Base-by-base conservation (phyloP, 73 alveolate species). In the Paramecium tetraurelia region DNA sequence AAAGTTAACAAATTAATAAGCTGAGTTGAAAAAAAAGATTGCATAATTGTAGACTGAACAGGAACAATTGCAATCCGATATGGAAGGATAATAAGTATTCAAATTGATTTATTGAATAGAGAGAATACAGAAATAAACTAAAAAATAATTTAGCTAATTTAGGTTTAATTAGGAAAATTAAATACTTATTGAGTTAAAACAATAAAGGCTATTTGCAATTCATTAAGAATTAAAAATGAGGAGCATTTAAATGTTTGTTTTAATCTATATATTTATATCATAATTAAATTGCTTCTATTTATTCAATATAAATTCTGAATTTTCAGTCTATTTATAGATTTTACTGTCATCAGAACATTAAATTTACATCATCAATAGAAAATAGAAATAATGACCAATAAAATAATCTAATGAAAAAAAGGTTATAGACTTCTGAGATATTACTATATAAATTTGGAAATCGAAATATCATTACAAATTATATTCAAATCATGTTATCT, bases 401-500 rank as follows among this genome's bases (percentile, higher is more conserved):
- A 1, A 1, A 27, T 27, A 27, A 27, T 27, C 31, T 27, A 27
- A 27, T 27, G 31, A 27, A 1, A 27, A 27, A 27, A 27, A 27
- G 31, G 1, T 27, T 27, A 27, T 27, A 1, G 31, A 27, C 1
- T 1, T 27, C 31, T 27, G 31, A 27, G 31, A 1, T 27, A 27
- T 27, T 48, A 48, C 2, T 14, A 11, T 14, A 48, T 48, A 44
- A 44, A 44, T 48, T 48, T 12, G 21, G 0, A 14, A 3, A 48
- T 48, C 12, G 12, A 14, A 48, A 11, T 48, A 18, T 18, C 22
- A 53, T n/a, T 53, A 63, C 22, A 14, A 63, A 63, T 63, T 63
- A 63, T 22, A 80, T 22, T 80, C 90, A 80, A 80, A 80, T 80
- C 76, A 80, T 44, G 16, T 80, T 41, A 75, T 75, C 75, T 35